Base-by-base conservation (phyloP, 371 early-diverging fungal species). In the Cokeromyces recurvatus region DNA sequence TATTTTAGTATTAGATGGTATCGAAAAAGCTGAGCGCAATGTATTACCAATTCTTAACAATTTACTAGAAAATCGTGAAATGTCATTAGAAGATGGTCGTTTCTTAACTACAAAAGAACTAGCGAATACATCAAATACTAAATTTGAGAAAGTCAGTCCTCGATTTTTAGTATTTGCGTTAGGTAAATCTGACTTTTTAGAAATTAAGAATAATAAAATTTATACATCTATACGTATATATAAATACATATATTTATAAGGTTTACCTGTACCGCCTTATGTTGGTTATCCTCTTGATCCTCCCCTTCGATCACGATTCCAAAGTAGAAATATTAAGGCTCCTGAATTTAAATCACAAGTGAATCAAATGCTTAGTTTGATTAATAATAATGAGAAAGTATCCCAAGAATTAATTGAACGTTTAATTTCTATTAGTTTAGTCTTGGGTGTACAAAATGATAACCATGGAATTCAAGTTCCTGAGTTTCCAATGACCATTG, bases 31-130 rank as follows among this genome's bases (percentile, higher is more conserved):
- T 0, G 92, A 92, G 46, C 81, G 92, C 14, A 92, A 92, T 50
- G 89, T 92, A 1, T 64, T 92, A 36, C 92, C 92, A 2, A 84
- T 92, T 20, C 64, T 92, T 48, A 92, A 92, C 68, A 92, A 92
- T 57, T 60, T 92, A 46, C 58, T 92, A 35, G 92, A 92, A 57
- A 92, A 92, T 54, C 69, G 92, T 35, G 92, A 92, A 69, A 90
- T 92, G 90, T 65, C 82, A 21, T 65, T 92, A 29, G 92, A 91
- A 47, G 90, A 91, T 57, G 92, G 92, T 16, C 74, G 88, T 3
- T 89, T 87, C 62, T 70, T 91, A 38, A 84, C 87, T 10, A 76
- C 84, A 22, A 77, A 80, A 51, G 80, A 80, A n/a, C 53, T 70
- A 17, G 43, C 60, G 0, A 66, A 70, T 23, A 68, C 70, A 8